Evolutionary conservation across 2,329 filamentous ascomycete species (phyloP), one percentile per base, ranked within the genome.

Genomic region (Lasiodiplodia sp.): DNA sequence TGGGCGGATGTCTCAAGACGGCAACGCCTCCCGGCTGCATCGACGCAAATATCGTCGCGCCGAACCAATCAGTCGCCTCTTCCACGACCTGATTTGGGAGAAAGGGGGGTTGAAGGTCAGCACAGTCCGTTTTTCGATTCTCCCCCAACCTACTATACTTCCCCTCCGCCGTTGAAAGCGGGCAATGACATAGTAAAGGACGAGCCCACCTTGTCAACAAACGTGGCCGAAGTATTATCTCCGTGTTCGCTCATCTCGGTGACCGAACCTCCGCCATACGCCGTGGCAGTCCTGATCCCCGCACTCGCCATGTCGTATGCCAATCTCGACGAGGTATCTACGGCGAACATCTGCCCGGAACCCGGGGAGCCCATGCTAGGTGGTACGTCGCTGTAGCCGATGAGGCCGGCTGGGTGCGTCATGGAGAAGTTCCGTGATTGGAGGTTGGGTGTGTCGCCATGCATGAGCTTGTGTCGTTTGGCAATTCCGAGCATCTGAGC

Each of bases 401-500:
- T 10, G 23, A 25, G 14, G 12, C 23, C 18, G 6, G 21, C 16
- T 2, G 40, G 6, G 12, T 62, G 38, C 14, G n/a, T 7, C 25
- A 62, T 62, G 2, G 57, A 62, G 25, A 62, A 62, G 40, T 62
- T 62, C 4, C 23, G 57, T 8, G 60, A 44, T 47, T 52, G 60
- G 1, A 64, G 60, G 31, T 64, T 64, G 2, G 60, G 60, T 4
- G 60, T 64, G 10, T 64, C 60, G 18, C 60, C 60, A 14, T 64
- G 47, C n/a, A 64, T 64, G 16, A 64, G 60, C 5, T 18, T 37
- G 28, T 64, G 65, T 11, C 65, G 53, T 21, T 52, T 44, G 44
- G 31, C 57, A 34, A 68, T 34, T 18, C 65, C 73, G 75, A 53
- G 71, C 77, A 18, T 60, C 18, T 68, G 66, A 5, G 47, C 28